Conservation (phyloP, 495 filamentous ascomycete genomes). For the Neurospora sp. region DNA sequence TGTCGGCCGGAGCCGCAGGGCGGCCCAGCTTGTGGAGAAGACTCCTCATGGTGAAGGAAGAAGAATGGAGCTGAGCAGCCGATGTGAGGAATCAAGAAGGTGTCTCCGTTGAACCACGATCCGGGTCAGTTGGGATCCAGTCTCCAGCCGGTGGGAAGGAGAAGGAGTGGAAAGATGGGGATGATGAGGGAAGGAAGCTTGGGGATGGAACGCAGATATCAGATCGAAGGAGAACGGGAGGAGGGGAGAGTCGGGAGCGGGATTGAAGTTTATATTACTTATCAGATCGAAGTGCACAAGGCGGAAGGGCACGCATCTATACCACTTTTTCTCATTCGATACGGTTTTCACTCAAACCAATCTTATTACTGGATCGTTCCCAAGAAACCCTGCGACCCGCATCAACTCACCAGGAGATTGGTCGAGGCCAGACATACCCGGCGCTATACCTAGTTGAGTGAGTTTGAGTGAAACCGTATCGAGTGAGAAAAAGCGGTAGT, state of each 20-base stretch:
- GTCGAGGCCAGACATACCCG: too few species aligned
- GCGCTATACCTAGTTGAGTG: too few species aligned
- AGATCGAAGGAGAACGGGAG: not conserved
- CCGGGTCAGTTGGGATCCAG: not conserved
- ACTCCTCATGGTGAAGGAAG: not conserved
- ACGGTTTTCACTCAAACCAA: too few species aligned
- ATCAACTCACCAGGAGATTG: too few species aligned
- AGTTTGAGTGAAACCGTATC: too few species aligned
- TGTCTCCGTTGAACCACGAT: not conserved
- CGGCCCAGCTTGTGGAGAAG: not conserved
- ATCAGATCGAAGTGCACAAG: not conserved
- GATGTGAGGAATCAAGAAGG: not conserved
- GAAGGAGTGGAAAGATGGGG: not conserved
- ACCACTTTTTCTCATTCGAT: too few species aligned
- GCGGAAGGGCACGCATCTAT: not conserved
- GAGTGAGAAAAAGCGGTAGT: too few species aligned
- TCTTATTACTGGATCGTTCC: too few species aligned
- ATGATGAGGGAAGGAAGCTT: not conserved
- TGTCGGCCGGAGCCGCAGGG: conserved; percentile 2
- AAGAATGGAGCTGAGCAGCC: not conserved
- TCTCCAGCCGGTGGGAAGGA: not conserved
- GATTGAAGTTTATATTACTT: not conserved
- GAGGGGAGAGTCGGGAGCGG: not conserved
- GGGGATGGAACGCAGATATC: not conserved
- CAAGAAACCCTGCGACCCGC: too few species aligned